Evolutionary conservation across 2,329 filamentous ascomycete species (phyloP).

Genomic region (Colletotrichum viniferum): DNA sequence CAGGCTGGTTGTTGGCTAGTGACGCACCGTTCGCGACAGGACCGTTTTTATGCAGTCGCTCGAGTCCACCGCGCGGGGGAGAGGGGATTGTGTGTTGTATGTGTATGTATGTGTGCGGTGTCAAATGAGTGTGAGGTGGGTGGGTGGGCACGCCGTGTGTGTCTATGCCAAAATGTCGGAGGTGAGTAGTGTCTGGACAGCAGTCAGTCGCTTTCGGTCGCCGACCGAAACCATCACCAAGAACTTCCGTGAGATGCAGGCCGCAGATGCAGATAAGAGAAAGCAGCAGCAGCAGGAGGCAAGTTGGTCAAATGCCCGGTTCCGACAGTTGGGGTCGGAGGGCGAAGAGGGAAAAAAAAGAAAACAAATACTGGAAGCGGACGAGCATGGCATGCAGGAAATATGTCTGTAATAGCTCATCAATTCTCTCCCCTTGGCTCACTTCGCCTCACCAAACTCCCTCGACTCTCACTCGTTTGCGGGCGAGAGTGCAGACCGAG

Average conservation of each 20-base stretch:
- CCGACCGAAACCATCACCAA: slow-evolving; percentile 16
- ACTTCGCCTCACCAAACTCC: not conserved
- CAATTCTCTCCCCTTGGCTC: not conserved
- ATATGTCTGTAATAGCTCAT: not conserved
- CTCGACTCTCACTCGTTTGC: slow-evolving; percentile 1
- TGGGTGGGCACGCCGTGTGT: not conserved
- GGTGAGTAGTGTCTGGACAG: not conserved
- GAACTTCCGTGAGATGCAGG: not conserved
- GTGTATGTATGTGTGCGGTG: not conserved
- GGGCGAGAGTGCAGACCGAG: not conserved
- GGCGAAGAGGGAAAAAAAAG: not conserved
- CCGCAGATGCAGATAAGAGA: not conserved
- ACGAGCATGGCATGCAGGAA: not conserved
- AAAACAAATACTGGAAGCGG: not conserved
- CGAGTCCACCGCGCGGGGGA: not conserved
- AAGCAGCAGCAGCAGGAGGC: not conserved
- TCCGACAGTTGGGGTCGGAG: not conserved
- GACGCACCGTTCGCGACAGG: slow-evolving; percentile 20
- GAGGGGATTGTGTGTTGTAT: not conserved
- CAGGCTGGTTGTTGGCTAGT: slow-evolving; percentile 3
- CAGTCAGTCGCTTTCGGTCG: slow-evolving; percentile 13
- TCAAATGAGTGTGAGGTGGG: not conserved
- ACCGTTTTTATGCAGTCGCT: slow-evolving; percentile 15
- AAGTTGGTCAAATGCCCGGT: not conserved
- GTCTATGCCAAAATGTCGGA: not conserved